These are phyloP conservation scores for Magnolia changhungtana DNA, from an alignment of 164 flowering plant species.

Conservation along the genomic window DNA sequence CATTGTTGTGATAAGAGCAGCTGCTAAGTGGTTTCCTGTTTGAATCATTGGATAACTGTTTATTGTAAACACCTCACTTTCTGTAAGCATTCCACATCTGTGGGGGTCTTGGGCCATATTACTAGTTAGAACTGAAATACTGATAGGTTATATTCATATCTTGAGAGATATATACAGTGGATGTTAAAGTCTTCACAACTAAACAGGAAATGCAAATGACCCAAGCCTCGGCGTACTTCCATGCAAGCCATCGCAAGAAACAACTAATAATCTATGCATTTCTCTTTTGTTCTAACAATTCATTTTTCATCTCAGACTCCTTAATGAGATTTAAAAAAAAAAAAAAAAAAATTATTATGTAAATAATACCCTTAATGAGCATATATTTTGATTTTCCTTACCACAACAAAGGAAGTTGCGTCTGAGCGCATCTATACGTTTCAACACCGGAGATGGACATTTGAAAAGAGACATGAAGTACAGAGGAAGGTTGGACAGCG, in stretches of 20 bases:
- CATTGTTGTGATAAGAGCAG: background rate
- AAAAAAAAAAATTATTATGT: no score
- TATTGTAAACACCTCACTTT: background rate
- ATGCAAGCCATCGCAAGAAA: background rate
- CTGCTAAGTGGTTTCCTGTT: background rate
- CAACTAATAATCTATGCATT: background rate
- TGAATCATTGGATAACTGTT: background rate
- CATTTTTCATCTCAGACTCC: background rate
- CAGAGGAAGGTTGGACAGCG: no score
- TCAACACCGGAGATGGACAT: no score
- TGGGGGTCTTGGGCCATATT: background rate
- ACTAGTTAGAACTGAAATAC: background rate
- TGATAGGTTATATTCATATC: background rate
- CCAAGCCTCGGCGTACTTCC: background rate
- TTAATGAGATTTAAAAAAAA: no score
- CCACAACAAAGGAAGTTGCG: no score
- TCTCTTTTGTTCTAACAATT: no score
- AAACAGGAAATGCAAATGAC: background rate
- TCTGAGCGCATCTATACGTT: no score
- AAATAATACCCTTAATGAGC: no score
- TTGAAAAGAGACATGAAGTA: no score
- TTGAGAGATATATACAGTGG: background rate
- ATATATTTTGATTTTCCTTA: no score
- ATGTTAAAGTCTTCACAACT: background rate
- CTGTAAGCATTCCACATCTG: background rate